These are phyloP conservation scores for Cercospora canescens DNA, from an alignment of 2,329 filamentous ascomycete species.

Conservation along the genomic window DNA sequence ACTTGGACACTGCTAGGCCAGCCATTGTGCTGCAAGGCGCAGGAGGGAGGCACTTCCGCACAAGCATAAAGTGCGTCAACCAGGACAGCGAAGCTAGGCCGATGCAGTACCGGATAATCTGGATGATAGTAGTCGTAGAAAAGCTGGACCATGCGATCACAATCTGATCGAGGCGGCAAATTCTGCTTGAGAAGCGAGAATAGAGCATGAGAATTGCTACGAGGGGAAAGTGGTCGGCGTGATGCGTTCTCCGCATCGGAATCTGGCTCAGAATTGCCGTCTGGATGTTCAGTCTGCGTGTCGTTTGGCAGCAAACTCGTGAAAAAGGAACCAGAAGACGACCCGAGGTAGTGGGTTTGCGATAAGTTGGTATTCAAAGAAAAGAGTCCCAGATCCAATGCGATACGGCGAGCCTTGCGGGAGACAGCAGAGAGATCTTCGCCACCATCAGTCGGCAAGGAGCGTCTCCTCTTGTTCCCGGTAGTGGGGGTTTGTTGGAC, in stretches of 20 bases:
- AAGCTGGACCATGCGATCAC: neutral
- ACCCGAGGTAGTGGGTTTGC: conserved; percentile 1
- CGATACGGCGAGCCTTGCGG: conserved; percentile 1
- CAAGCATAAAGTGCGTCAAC: conserved; percentile 1
- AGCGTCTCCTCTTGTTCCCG: neutral
- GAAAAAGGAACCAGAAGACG: conserved; percentile 5
- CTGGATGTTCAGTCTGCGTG: neutral
- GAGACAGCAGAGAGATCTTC: neutral
- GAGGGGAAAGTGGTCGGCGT: neutral
- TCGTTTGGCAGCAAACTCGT: neutral
- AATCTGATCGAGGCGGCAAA: conserved; percentile 1
- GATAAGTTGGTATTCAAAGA: conserved; percentile 3
- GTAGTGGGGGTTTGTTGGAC: neutral
- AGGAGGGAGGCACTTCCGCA: neutral
- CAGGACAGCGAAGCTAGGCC: neutral
- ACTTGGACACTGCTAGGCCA: neutral
- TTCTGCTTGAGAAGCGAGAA: neutral
- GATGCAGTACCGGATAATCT: conserved; percentile 9
- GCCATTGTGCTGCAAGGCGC: neutral
- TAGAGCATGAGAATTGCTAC: neutral
- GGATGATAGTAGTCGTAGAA: conserved; percentile 9
- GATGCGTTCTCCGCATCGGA: neutral
- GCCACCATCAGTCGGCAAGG: neutral
- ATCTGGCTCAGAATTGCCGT: neutral
- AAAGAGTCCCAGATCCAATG: conserved; percentile 4